Base-by-base conservation (phyloP, 768 basidiomycete species). In the Podaxis mareebaensis region DNA sequence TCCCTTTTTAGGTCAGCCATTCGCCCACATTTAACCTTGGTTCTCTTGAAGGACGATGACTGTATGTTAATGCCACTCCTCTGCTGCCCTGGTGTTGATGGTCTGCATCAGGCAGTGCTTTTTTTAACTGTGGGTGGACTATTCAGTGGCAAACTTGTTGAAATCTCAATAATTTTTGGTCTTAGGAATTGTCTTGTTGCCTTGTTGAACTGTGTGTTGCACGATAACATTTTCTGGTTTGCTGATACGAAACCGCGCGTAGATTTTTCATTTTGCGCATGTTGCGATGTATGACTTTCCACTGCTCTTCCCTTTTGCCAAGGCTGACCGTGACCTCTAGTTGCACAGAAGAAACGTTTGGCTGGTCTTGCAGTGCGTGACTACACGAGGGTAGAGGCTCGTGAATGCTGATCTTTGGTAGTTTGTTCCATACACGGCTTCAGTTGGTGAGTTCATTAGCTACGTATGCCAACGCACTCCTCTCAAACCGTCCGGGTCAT, bases 231-330 rank as follows among this genome's bases (percentile, higher is more conserved):
- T 24, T 22, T n/a, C 33, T 20, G 13, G 1, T 28, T 28, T 26
- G 20, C 33, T 46, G 12, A n/a, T 2, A 46, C 1, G 6, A 26
- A 46, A 10, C 28, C 2, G 1, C 24, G 11, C 10, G 8, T 10
- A 58, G 57, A n/a, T 49, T 51, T 12, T 59, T 59, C 30, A 59
- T 59, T 10, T 30, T 59, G 46, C 58, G 58, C 4, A 38, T 49
- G 48, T 59, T 30, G 44, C 58, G 58, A n/a, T 59, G 58, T 59
- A 30, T 22, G 44, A 0, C 12, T 12, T 28, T 15, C 4, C 26
- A 0, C 10, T n/a, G 22, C 30, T 8, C 8, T 46, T 20, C 2
- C 15, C n/a, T n/a, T 48, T 7, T 20, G 7, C 40, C 38, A 12
- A 24, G 6, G 5, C 15, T n/a, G n/a, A 46, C 22, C 11, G 4